These are phyloP conservation scores for Populus trichocarpa DNA, from an alignment of 441 rosid genomes.

Conservation along the genomic window DNA sequence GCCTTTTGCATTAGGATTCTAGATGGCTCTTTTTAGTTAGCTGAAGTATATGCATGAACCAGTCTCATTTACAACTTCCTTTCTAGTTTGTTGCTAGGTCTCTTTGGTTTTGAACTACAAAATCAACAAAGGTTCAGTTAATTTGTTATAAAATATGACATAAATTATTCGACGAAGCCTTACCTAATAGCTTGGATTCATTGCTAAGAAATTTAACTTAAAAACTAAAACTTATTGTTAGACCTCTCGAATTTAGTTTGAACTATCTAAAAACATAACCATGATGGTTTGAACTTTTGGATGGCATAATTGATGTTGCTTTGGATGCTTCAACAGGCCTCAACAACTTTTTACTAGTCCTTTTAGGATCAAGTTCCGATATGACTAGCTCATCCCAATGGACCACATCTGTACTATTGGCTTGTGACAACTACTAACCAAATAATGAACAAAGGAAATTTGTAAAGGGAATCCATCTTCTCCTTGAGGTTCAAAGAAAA, in stretches of 20 bases:
- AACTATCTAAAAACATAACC: too few relatives aligned
- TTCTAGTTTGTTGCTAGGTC: background rate
- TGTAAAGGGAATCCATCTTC: constrained; percentile 18
- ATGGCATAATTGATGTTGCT: background rate
- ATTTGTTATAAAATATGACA: too few relatives aligned
- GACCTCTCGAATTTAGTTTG: too few relatives aligned
- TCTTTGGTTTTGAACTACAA: background rate
- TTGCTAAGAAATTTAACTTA: too few relatives aligned
- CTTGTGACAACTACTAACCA: background rate
- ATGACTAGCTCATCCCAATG: background rate
- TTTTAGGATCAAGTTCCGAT: background rate
- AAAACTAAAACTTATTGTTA: too few relatives aligned
- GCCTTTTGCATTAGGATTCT: background rate
- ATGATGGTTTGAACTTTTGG: background rate
- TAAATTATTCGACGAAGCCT: too few relatives aligned
- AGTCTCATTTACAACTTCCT: background rate
- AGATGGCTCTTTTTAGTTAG: background rate
- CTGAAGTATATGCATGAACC: constrained; percentile 24
- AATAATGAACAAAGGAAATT: constrained; percentile 4
- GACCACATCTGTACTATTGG: constrained; percentile 2
- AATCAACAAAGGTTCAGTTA: too few relatives aligned
- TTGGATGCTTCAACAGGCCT: background rate
- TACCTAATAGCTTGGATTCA: too few relatives aligned
- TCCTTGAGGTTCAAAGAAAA: constrained; percentile 25
- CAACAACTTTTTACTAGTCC: background rate